Conservation (phyloP, 192 early-diverging fungal genomes). For the Chytriomyces hyalinus region DNA sequence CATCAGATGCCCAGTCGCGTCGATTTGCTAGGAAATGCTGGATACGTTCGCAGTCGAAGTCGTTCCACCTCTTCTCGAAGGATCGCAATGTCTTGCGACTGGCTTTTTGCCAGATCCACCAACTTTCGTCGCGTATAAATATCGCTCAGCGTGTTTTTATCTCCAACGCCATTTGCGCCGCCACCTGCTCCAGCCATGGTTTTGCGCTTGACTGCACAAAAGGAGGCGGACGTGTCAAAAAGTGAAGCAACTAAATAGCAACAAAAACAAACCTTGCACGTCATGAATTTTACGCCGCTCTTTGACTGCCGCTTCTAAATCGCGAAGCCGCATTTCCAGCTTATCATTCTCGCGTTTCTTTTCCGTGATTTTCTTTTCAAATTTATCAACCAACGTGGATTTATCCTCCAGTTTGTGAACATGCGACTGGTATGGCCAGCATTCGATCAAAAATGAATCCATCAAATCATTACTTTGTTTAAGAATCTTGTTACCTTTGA, state of each 20-base stretch:
- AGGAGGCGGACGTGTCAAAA: not conserved
- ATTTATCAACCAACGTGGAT: constrained; percentile 31
- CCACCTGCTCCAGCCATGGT: constrained; percentile 4
- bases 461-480: not conserved
- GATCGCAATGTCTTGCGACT: constrained; percentile 68
- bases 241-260: not conserved
- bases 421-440: constrained; percentile 39
- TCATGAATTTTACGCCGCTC: constrained; percentile 54
- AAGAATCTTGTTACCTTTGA: constrained; percentile 41
- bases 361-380: constrained; percentile 43
- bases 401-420: constrained; percentile 58
- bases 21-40: constrained; percentile 56
- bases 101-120: constrained; percentile 62
- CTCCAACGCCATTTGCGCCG: not conserved
- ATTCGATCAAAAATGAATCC: not conserved
- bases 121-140: constrained; percentile 56
- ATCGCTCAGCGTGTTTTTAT: constrained; percentile 44
- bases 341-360: constrained; percentile 54
- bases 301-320: constrained; percentile 43
- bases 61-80: constrained; percentile 63
- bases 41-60: constrained; percentile 61
- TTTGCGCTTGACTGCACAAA: constrained; percentile 21
- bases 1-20: too few species aligned
- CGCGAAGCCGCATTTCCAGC: constrained; percentile 44
- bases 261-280: constrained; percentile 39